Evolutionary conservation across 768 basidiomycete genomes (phyloP).

Genomic region (Podaxis sp.): DNA sequence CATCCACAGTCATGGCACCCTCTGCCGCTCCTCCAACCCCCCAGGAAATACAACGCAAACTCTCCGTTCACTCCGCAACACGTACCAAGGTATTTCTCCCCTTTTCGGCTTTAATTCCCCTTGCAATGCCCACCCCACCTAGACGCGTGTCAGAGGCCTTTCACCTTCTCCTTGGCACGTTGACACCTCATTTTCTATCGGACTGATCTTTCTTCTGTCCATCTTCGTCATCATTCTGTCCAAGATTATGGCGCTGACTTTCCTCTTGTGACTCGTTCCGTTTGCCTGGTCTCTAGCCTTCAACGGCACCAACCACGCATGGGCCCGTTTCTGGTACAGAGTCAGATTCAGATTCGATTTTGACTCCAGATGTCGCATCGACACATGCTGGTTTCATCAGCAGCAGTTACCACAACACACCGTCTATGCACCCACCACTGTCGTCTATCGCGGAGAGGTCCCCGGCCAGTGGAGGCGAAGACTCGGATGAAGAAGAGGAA

Average conservation of each 20-base stretch:
- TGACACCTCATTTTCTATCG: too few relatives aligned
- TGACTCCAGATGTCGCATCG: constrained; percentile 46
- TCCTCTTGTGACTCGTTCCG: background rate
- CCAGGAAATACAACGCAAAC: constrained; percentile 83
- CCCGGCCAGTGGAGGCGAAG: constrained; percentile 61
- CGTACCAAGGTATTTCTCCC: constrained; percentile 39
- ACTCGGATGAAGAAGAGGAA: constrained; percentile 72
- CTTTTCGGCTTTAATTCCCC: background rate
- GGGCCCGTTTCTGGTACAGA: constrained; percentile 65
- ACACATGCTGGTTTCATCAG: background rate
- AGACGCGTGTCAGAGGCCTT: background rate
- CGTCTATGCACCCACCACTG: constrained; percentile 49
- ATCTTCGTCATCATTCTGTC: too few relatives aligned
- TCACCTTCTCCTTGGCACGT: background rate
- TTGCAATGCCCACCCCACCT: background rate
- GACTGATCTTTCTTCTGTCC: too few relatives aligned
- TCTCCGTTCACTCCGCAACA: constrained; percentile 67
- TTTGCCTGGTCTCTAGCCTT: constrained; percentile 6
- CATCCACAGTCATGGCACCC: constrained; percentile 28
- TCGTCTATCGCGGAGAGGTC: constrained; percentile 76
- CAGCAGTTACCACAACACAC: background rate
- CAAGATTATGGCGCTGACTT: too few relatives aligned
- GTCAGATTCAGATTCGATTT: constrained; percentile 79
- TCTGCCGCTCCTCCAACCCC: constrained; percentile 68
- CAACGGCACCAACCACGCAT: background rate